Base-by-base conservation (phyloP, 352 stramenopile species). In the Blastocystis hominis region DNA sequence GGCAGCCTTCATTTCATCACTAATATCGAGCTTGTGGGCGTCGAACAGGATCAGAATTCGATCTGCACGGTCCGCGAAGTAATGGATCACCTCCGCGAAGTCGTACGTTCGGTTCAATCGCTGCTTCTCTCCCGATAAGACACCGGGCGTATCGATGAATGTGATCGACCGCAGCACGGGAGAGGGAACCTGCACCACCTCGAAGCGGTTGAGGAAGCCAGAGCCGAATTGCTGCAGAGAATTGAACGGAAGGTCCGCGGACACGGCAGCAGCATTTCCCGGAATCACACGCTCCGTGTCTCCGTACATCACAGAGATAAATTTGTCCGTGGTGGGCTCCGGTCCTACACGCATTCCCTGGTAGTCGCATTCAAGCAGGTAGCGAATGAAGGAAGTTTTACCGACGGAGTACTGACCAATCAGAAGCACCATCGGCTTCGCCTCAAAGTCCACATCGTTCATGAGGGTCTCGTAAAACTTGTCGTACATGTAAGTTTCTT, bases 41-140 rank as follows among this genome's bases (percentile, higher is more conserved):
- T 99, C 96, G 91, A 99, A 99, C n/a, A 99, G 91, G 7, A 99
- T 91, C 78, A 99, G 91, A 89, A 98, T 98, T 69, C 98, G 93
- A 90, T 98, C 96, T 20, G 95, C 96, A 44, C 95, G 94, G 91
- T 94, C 91, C 4, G 94, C 94, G 84, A 97, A 96, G 93, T 93
- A 96, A 75, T 92, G 91, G 36, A 94, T 91, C 5, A 97, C 93
- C 55, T 95, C 90, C 6, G 93, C 92, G 89, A 98, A 99, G 91
- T 98, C 95, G 91, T 98, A 99, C 15, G 94, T 94, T 72, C 97
- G 93, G 59, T 95, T 93, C 42, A 97, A 94, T 64, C 95, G 91
- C 89, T 99, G 96, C 91, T 99, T 99, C 91, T 98, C 95, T 47
- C 97, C 96, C 40, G 94, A 97, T n/a, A 99, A 91, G 75, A 99